These are phyloP conservation scores for Starmerella davenportii DNA, from an alignment of 805 yeast genomes.

Conservation along the genomic window DNA sequence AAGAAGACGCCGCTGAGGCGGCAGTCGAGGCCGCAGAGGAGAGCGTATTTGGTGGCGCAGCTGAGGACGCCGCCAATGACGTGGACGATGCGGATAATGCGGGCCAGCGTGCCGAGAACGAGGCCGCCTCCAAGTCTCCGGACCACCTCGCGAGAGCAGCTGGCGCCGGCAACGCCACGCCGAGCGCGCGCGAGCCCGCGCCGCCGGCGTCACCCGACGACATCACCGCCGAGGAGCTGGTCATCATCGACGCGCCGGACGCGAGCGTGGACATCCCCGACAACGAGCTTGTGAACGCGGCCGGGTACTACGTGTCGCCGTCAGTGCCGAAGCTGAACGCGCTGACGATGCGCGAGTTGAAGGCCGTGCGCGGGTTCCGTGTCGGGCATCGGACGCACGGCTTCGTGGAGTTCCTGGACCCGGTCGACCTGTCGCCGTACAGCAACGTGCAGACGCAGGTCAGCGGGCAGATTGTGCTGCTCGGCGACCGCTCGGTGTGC, in stretches of 20 bases:
- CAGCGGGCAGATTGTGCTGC: constrained; percentile 45
- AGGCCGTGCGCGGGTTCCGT: constrained; percentile 42
- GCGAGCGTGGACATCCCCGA: constrained; percentile 17
- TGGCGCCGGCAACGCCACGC: background rate
- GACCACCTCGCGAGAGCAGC: background rate
- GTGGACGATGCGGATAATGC: background rate
- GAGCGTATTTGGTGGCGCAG: background rate
- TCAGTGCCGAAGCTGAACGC: constrained; percentile 42
- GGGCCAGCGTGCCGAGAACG: background rate
- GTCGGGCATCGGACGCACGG: constrained; percentile 74
- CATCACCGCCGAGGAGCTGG: background rate
- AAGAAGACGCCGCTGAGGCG: background rate
- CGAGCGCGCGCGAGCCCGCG: background rate
- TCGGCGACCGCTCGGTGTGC: constrained; percentile 41
- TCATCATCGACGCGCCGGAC: background rate
- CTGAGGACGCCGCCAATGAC: background rate
- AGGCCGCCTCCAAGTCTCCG: background rate
- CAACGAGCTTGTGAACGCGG: constrained; percentile 35
- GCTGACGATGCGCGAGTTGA: constrained; percentile 44
- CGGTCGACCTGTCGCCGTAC: constrained; percentile 65
- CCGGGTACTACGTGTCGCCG: constrained; percentile 83
- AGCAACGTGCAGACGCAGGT: constrained; percentile 39
- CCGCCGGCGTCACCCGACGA: background rate
- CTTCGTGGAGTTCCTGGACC: constrained; percentile 50
- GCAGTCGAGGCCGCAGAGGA: background rate